Conservation (phyloP, 2,329 filamentous ascomycete species). For the Purpureocillium lavendulum region DNA sequence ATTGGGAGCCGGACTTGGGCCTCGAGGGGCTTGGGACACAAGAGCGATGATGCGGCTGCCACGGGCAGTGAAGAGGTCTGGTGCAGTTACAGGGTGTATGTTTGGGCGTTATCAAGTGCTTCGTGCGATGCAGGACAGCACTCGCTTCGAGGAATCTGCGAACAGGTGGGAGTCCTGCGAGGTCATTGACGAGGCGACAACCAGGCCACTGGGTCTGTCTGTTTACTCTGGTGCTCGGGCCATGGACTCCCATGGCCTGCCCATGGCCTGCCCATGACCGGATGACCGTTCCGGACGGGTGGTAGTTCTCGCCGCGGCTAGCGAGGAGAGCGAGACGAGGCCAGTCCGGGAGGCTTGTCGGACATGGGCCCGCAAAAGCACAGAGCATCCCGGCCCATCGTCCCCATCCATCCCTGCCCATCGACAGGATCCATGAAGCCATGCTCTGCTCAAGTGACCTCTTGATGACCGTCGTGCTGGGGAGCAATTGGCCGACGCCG, state of each 20-base stretch:
- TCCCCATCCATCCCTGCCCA: too few relatives aligned
- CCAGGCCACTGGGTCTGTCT: conserved; percentile 5
- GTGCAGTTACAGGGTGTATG: background rate
- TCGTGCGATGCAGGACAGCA: conserved; percentile 16
- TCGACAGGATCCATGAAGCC: too few relatives aligned
- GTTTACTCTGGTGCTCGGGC: too few relatives aligned
- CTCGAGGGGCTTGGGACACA: conserved; percentile 6
- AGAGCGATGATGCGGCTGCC: conserved; percentile 5
- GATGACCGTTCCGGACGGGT: too few relatives aligned
- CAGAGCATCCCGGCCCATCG: too few relatives aligned
- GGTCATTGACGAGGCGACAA: conserved; percentile 16
- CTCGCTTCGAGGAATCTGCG: conserved; percentile 19
- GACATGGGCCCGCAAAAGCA: too few relatives aligned
- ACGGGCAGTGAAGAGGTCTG: conserved; percentile 2
- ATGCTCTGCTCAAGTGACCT: conserved; percentile 9
- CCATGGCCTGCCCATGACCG: too few relatives aligned
- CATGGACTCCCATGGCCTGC: too few relatives aligned
- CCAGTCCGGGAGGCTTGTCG: too few relatives aligned
- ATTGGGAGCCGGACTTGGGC: conserved; percentile 9
- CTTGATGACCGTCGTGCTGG: conserved; percentile 15
- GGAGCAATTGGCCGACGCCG: conserved; percentile 19
- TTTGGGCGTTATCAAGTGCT: conserved; percentile 6
- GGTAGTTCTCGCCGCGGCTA: background rate
- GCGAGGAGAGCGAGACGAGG: too few relatives aligned
- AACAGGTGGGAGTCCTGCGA: conserved; percentile 22